Percentiles rank a stretch among this genome's conserved stretches.
Conservation (phyloP, 345 rosid species). For the Linum usitatissimum region DNA sequence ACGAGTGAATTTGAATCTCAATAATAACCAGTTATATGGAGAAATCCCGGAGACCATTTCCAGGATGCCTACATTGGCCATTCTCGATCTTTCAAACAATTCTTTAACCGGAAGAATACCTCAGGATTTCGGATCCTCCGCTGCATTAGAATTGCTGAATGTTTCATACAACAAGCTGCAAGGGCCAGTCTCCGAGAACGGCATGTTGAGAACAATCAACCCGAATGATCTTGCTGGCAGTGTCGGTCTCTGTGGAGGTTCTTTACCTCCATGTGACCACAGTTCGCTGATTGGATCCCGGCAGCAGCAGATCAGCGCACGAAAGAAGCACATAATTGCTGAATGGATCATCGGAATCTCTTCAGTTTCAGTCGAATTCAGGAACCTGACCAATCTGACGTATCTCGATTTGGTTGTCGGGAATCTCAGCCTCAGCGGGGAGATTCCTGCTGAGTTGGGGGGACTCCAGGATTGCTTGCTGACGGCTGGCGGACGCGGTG, state of each 20-base stretch:
- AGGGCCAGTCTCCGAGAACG: constrained; percentile 77
- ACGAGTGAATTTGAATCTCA: constrained; percentile 57
- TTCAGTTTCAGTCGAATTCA: constrained; percentile 41
- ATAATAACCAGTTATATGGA: constrained; percentile 52
- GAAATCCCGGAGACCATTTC: constrained; percentile 58
- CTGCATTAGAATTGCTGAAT: constrained; percentile 69
- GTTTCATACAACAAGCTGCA: constrained; percentile 71
- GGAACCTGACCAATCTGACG: constrained; percentile 58
- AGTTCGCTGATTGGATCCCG: constrained; percentile 21
- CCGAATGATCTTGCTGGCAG: constrained; percentile 67
- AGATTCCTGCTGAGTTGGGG: constrained; percentile 67
- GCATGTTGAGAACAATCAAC: constrained; percentile 62
- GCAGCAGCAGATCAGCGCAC: constrained; percentile 9
- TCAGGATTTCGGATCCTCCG: constrained; percentile 59
- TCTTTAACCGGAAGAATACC: constrained; percentile 70
- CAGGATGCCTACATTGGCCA: constrained; percentile 71
- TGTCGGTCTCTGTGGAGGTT: constrained; percentile 65
- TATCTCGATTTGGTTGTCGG: constrained; percentile 76
- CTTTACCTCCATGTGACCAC: constrained; percentile 65
- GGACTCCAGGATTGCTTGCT: too few relatives aligned
- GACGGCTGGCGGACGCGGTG: too few relatives aligned
- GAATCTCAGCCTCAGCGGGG: constrained; percentile 54
- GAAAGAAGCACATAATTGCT: constrained; percentile 34
- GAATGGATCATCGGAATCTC: constrained; percentile 64
- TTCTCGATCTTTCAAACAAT: constrained; percentile 82